These are phyloP conservation scores for Aspergillus sclerotiicarbonarius DNA, from an alignment of 495 filamentous ascomycete species.

Conservation along the genomic window DNA sequence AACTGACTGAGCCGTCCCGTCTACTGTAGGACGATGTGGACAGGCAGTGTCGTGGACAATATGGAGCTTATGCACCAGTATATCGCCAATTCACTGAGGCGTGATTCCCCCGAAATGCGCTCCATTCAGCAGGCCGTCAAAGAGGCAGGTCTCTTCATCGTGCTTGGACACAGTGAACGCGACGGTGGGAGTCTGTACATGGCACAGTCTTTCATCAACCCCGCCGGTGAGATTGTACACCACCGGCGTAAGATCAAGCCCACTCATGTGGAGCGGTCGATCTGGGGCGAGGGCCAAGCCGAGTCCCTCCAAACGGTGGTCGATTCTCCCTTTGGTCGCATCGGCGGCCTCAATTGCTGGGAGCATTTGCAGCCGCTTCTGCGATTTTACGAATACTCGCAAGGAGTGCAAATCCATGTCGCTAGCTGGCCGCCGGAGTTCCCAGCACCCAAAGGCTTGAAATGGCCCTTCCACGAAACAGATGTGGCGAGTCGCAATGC, in stretches of 20 bases:
- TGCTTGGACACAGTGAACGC: slow-evolving; percentile 50
- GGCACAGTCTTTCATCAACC: slow-evolving; percentile 49
- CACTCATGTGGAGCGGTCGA: slow-evolving; percentile 56
- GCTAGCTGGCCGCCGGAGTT: slow-evolving; percentile 24
- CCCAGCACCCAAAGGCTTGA: too few relatives aligned
- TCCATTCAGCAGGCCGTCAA: slow-evolving; percentile 22
- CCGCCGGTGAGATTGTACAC: slow-evolving; percentile 42
- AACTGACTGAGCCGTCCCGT: too few relatives aligned
- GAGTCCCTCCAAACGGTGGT: slow-evolving; percentile 28
- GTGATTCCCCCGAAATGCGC: slow-evolving; percentile 31
- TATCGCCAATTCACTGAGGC: slow-evolving; percentile 25
- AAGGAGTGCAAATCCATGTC: slow-evolving; percentile 35
- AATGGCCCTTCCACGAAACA: too few relatives aligned
- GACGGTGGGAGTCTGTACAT: slow-evolving; percentile 49
- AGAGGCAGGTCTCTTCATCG: slow-evolving; percentile 24
- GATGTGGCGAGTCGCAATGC: too few relatives aligned
- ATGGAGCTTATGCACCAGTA: slow-evolving; percentile 19
- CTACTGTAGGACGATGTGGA: slow-evolving; percentile 7
- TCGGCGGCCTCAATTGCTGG: slow-evolving; percentile 34
- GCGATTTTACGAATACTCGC: slow-evolving; percentile 29
- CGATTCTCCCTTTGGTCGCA: slow-evolving; percentile 20
- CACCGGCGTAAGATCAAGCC: slow-evolving; percentile 57
- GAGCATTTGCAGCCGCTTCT: slow-evolving; percentile 36
- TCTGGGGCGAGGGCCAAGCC: slow-evolving; percentile 49
- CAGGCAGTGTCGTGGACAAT: slow-evolving; percentile 2